Base-by-base conservation (phyloP, 768 basidiomycete species). In the Pleurotus tuoliensis region DNA sequence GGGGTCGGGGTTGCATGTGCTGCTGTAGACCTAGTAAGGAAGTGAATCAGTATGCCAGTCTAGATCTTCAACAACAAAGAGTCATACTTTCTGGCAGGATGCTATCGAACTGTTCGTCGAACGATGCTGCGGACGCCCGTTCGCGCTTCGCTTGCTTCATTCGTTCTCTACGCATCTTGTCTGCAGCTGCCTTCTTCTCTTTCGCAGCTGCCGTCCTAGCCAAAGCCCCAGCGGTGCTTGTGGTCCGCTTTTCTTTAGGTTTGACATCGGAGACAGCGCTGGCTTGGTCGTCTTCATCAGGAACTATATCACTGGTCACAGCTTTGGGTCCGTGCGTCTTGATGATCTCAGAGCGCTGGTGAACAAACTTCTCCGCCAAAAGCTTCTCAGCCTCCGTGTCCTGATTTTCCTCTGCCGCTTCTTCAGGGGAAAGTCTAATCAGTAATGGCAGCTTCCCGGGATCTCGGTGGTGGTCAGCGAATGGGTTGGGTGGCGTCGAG, bases 401-500 rank as follows among this genome's bases (percentile, higher is more conserved):
- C 38, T 75, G 68, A 58, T 83, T 83, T 61, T 82, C 82, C 49
- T 64, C 55, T 13, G 65, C 65, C 9, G 66, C 63, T 63, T 78
- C 78, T 20, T 73, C 71, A 1, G 72, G 62, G 3, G 76, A 73
- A 44, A 83, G 66, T 25, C 67, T 62, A 7, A 70, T 66, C 43
- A 82, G 69, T 2, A 65, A 54, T 7, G 80, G 78, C 11, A 68
- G 65, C 39, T 70, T 70, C 41, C 71, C 69, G 18, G 67, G 64
- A 30, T 56, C 68, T 68, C 41, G 62, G 53, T 27, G 70, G 18
- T 47, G 77, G 63, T 84, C 82, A 41, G 81, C 75, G 65, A 90
- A 90, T 0, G 88, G 86, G 61, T 90, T 90, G 41, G 50, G 8
- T 43, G 34, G 39, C 8, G 60, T 56, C 4, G 63, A 63, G 38